These are phyloP conservation scores for Colletotrichum godetiae DNA, from an alignment of 2,329 filamentous ascomycete genomes.

Conservation along the genomic window DNA sequence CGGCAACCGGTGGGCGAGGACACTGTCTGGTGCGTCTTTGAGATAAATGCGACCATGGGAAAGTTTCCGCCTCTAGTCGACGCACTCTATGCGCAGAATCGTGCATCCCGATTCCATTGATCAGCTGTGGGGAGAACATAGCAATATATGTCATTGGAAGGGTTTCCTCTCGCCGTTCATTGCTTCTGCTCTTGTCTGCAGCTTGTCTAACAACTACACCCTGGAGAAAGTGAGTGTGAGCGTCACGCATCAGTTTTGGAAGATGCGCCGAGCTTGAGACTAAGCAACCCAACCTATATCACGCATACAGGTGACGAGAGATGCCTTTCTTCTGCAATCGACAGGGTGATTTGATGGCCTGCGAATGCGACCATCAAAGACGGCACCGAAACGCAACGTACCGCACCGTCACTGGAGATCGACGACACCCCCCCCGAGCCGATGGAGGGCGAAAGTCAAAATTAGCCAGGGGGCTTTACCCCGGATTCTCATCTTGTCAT, in stretches of 20 bases:
- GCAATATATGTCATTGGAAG: neutral
- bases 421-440: constrained; percentile 15
- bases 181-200: neutral
- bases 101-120: neutral
- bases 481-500: constrained; percentile 36
- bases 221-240: neutral
- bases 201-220: neutral
- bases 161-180: neutral
- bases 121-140: neutral
- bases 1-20: constrained; percentile 23
- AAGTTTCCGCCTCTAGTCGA: constrained; percentile 4
- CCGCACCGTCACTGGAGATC: constrained; percentile 21
- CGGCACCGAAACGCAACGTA: constrained; percentile 12
- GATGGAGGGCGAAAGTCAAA: constrained; percentile 33
- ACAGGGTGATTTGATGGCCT: neutral
- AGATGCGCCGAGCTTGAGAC: neutral
- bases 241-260: neutral
- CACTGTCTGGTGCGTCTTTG: neutral
- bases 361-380: neutral
- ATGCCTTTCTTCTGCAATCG: neutral
- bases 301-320: neutral
- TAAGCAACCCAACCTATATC: neutral
- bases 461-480: constrained; percentile 30
- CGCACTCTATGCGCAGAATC: constrained; percentile 10
- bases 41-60: constrained; percentile 9